Conservation (phyloP, 495 filamentous ascomycete species). For the Daldinia loculata region DNA sequence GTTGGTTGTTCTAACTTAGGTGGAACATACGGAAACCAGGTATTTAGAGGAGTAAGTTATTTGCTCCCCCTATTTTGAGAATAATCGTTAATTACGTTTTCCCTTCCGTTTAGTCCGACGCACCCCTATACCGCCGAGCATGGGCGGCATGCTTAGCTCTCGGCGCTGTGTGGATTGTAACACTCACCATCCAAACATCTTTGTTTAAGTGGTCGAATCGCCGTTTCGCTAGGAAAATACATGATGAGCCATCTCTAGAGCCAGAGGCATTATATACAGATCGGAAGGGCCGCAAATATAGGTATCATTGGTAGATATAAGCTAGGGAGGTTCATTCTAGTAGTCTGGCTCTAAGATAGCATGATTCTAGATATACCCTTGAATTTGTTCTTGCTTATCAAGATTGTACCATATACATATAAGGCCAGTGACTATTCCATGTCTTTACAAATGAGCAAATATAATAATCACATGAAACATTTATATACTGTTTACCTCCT, state of each 20-base stretch:
- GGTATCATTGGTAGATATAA: slow-evolving; percentile 28
- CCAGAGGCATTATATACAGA: slow-evolving; percentile 27
- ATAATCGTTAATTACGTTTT: background rate
- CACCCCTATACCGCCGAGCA: slow-evolving; percentile 26
- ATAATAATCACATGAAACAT: no score
- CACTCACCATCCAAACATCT: slow-evolving; percentile 22
- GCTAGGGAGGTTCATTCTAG: no score
- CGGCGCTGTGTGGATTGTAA: slow-evolving; percentile 28
- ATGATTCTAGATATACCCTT: background rate
- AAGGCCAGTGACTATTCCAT: background rate
- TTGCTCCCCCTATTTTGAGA: background rate
- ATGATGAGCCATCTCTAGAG: slow-evolving; percentile 20
- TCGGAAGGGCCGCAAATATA: slow-evolving; percentile 21
- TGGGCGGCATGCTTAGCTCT: slow-evolving; percentile 33
- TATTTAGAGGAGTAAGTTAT: slow-evolving; percentile 33
- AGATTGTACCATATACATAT: background rate
- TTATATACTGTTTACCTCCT: no score
- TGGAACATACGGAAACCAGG: slow-evolving; percentile 33
- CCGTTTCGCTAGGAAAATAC: slow-evolving; percentile 23
- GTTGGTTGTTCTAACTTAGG: slow-evolving; percentile 34
- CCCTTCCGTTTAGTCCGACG: slow-evolving; percentile 17
- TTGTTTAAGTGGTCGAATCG: slow-evolving; percentile 32
- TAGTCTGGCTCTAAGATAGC: background rate
- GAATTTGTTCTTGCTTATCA: background rate
- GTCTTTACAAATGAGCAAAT: no score